phyloP scores from a whole-genome alignment of 768 basidiomycete species.

The Solioccasus polychromus region DNA sequence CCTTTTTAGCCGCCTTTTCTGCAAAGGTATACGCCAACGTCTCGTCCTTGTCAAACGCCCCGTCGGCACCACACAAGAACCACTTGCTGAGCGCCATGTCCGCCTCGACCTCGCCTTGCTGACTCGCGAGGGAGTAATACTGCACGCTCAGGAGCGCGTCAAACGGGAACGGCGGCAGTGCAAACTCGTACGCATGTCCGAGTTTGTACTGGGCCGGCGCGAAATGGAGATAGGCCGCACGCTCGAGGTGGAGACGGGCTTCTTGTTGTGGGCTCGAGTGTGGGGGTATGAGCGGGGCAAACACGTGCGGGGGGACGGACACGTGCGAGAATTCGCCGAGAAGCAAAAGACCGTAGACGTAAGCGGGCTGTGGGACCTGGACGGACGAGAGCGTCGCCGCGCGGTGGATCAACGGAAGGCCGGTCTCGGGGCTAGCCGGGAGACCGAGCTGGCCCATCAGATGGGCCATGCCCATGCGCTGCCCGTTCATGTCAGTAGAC shows the following conservation, averaged over 20 bases:
- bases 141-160: constrained; percentile 89
- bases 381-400: constrained; percentile 75
- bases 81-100: constrained; percentile 98
- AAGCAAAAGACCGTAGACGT: constrained; percentile 85
- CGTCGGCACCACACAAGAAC: constrained; percentile 87
- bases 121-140: constrained; percentile 80
- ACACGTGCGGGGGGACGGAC: constrained; percentile 47
- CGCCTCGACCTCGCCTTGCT: constrained; percentile 87
- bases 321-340: constrained; percentile 78
- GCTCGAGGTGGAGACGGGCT: constrained; percentile 75
- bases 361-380: constrained; percentile 83
- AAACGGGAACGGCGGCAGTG: constrained; percentile 78
- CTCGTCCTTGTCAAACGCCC: constrained; percentile 85
- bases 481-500: not conserved
- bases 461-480: constrained; percentile 94
- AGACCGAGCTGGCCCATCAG: constrained; percentile 84
- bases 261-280: constrained; percentile 50
- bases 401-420: constrained; percentile 68
- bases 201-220: constrained; percentile 90
- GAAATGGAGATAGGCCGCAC: constrained; percentile 82
- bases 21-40: constrained; percentile 84
- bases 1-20: constrained; percentile 76
- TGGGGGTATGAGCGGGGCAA: constrained; percentile 54
- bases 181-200: constrained; percentile 91
- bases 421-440: constrained; percentile 47